Evolutionary conservation across 345 rosid genomes (phyloP).

Genomic region (Boechera divaricarpa): DNA sequence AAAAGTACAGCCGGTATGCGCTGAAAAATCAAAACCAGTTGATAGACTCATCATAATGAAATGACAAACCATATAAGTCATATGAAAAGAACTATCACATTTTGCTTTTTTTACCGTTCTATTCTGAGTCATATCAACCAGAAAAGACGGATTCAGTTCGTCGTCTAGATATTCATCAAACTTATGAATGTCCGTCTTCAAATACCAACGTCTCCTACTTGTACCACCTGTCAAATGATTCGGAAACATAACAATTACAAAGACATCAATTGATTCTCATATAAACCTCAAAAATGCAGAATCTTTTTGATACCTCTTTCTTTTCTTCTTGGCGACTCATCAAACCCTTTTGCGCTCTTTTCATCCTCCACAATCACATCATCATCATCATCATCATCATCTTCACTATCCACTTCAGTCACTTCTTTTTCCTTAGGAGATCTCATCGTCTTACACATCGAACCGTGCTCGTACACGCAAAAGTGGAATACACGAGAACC

Average conservation of each 20-base stretch:
- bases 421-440: neutral
- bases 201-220: neutral
- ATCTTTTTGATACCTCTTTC: neutral
- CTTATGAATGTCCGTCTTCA: neutral
- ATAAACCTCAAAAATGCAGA: neutral
- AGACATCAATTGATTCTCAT: neutral
- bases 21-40: conserved; percentile 4
- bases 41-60: neutral
- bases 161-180: neutral
- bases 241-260: neutral
- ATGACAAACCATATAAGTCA: neutral
- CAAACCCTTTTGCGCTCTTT: neutral
- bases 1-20: neutral
- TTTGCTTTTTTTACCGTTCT: neutral
- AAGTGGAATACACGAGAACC: conserved; percentile 12
- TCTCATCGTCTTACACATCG: conserved; percentile 14
- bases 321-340: neutral
- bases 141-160: conserved; percentile 9
- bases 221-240: neutral
- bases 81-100: too few species aligned
- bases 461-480: neutral
- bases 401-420: conserved; percentile 1
- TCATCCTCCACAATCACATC: neutral
- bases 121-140: neutral
- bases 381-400: neutral